Evolutionary conservation across 805 yeast genomes (phyloP), one percentile per base, ranked within the genome.

Genomic region (Wickerhamiella azymoides): DNA sequence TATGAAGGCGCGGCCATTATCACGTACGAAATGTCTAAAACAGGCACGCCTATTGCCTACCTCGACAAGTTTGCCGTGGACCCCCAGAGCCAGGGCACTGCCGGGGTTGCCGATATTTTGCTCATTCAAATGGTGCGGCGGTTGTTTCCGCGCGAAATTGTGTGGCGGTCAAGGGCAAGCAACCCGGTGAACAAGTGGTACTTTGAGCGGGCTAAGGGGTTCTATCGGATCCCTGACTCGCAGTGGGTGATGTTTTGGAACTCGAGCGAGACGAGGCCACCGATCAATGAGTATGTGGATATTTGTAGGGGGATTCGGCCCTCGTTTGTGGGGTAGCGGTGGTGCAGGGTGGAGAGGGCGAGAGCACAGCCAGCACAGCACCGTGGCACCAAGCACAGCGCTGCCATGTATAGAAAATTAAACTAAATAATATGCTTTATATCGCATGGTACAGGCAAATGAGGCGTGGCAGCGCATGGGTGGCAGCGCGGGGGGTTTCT

Each of bases 181-280:
- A 92, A 92, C 61, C 95, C 96, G 0, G 96, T 92, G 7, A 92
- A 92, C 66, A 86, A 86, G 58, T 92, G 98, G 98, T 89, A 89
- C 59, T 92, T 89, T 62, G 96, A 92, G 57, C 69, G 98, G 51
- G 80, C 94, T 36, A 65, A 70, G 14, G 94, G 94, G 1, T 78
- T 80, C 24, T 57, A 77, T 25, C 68, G 71, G 43, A 57, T 79
- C 14, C 63, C 67, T 1, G 64, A 65, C 38, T 49, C 62, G 8
- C 53, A 56, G 3, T 71, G 74, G 65, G 60, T 63, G 38, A 53
- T 68, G 55, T 71, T 71, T 53, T 71, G 74, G 73, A 59, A 62
- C 36, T 66, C 69, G n/a, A 48, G 44, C 13, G 49, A 51, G 14
- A 51, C 56, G 2, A 58, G 53, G 6, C 51, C 61, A 3, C 59